Conservation (phyloP, 192 early-diverging fungal species). For the Cetraspora pellucida region DNA sequence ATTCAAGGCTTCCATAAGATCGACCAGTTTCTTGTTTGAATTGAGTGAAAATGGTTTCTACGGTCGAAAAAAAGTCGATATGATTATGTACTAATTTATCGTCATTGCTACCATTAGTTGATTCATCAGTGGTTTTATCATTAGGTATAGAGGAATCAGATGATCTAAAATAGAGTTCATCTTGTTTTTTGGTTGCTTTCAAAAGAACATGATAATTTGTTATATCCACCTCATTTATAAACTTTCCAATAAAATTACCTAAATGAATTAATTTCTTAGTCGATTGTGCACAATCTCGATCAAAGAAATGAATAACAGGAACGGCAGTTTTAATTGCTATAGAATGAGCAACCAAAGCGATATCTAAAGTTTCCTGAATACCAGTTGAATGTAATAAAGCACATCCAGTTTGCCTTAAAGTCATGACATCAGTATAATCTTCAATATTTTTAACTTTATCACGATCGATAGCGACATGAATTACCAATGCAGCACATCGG, state of each 20-base stretch:
- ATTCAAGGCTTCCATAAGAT: constrained; percentile 66
- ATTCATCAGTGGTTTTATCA: background rate
- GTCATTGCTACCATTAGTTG: background rate
- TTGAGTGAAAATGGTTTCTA: constrained; percentile 54
- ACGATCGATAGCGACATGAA: constrained; percentile 56
- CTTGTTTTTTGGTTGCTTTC: constrained; percentile 27
- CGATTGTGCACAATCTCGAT: constrained; percentile 24
- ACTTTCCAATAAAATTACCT: constrained; percentile 16
- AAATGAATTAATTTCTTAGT: background rate
- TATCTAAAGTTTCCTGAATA: constrained; percentile 81
- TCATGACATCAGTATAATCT: constrained; percentile 64
- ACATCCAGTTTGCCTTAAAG: constrained; percentile 77
- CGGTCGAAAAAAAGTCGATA: constrained; percentile 37
- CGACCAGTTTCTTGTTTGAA: constrained; percentile 63
- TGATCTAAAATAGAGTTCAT: constrained; percentile 20
- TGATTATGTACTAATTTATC: background rate
- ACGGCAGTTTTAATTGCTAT: constrained; percentile 59
- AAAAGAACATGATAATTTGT: constrained; percentile 36
- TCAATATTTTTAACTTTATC: constrained; percentile 36
- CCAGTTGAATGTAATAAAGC: constrained; percentile 74
- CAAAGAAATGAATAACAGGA: constrained; percentile 71
- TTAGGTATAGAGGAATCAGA: background rate
- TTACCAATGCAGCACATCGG: constrained; percentile 51
- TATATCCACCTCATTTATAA: constrained; percentile 51
- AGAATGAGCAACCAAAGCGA: constrained; percentile 79